Conservation (phyloP, 306 rosid genomes). For the Trifolium fragiferum region DNA sequence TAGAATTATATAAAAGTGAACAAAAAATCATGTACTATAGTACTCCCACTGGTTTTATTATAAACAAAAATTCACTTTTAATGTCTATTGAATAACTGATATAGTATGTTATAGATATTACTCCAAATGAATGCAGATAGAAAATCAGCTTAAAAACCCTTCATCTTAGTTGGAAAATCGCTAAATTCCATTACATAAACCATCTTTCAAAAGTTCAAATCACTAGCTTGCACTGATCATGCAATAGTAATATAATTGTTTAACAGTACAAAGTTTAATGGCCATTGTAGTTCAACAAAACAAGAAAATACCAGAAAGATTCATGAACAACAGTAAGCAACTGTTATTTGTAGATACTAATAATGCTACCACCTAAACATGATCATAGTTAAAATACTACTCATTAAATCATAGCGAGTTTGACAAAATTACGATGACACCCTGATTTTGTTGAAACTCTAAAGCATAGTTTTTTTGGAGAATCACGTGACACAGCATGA, state of each 20-base stretch:
- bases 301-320: constrained; percentile 25
- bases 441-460: background rate
- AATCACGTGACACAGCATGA: background rate
- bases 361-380: constrained; percentile 37
- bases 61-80: too few relatives aligned
- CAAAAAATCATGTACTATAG: background rate
- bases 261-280: constrained; percentile 11
- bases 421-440: background rate
- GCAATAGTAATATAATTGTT: constrained; percentile 28
- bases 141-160: constrained; percentile 36
- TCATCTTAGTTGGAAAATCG: background rate
- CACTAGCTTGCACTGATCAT: constrained; percentile 39
- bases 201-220: constrained; percentile 40
- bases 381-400: constrained; percentile 27
- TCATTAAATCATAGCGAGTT: background rate
- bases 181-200: constrained; percentile 12
- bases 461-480: background rate
- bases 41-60: too few relatives aligned
- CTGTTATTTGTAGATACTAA: constrained; percentile 42
- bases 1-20: background rate
- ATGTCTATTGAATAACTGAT: too few relatives aligned
- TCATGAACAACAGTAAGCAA: constrained; percentile 57
- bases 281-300: constrained; percentile 44
- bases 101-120: background rate
- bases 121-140: background rate